These are phyloP conservation scores for Lolium perenne DNA, from an alignment of 176 grass and related monocot species.

Conservation along the genomic window DNA sequence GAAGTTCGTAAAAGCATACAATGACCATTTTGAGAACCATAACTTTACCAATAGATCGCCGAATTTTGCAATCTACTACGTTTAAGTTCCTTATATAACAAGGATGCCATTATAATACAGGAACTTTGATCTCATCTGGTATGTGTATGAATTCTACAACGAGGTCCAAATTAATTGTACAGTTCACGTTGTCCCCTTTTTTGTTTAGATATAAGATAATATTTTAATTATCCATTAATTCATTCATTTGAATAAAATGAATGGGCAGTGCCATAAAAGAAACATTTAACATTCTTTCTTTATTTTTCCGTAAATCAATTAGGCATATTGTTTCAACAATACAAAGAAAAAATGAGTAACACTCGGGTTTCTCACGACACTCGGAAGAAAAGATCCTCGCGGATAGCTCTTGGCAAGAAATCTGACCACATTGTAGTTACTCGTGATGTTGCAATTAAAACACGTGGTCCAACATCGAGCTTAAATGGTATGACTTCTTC, in stretches of 20 bases:
- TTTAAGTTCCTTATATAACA: constrained; percentile 1
- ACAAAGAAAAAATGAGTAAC: too few relatives aligned
- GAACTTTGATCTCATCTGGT: neutral
- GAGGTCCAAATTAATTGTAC: neutral
- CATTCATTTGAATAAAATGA: too few relatives aligned
- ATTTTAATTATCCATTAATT: neutral
- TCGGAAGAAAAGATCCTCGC: too few relatives aligned
- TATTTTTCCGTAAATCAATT: too few relatives aligned
- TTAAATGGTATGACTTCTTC: neutral
- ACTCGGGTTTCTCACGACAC: too few relatives aligned
- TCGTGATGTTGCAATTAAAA: constrained; percentile 8
- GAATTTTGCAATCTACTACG: neutral
- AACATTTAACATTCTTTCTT: too few relatives aligned
- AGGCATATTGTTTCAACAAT: too few relatives aligned
- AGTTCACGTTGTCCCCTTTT: neutral
- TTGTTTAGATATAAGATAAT: neutral
- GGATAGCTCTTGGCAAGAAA: too few relatives aligned
- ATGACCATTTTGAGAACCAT: neutral
- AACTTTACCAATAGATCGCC: neutral
- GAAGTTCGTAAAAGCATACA: neutral
- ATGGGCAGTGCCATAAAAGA: too few relatives aligned
- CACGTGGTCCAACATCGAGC: neutral
- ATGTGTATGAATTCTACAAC: neutral
- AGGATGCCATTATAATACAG: neutral
- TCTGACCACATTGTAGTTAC: neutral